Evolutionary conservation across 257 asterid species (phyloP).

Genomic region (Apocynum venetum): DNA sequence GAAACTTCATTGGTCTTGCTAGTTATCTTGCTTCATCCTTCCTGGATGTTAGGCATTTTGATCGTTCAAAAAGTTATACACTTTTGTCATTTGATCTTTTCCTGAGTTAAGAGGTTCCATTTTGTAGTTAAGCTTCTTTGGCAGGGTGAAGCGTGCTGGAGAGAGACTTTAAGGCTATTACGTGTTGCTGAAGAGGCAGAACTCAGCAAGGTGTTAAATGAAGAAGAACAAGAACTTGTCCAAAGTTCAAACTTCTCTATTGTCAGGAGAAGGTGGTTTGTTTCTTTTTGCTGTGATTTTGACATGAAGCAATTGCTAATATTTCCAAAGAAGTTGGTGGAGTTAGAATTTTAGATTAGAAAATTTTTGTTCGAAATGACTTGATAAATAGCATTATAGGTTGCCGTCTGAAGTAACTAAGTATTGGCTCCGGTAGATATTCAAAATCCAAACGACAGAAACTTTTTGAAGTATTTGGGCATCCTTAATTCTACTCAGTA

Average conservation of each 20-base stretch:
- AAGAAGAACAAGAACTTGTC: slow-evolving; percentile 23
- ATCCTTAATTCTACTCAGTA: not conserved
- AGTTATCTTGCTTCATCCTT: not conserved
- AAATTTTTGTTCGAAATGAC: not conserved
- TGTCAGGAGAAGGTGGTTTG: slow-evolving; percentile 66
- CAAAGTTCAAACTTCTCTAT: slow-evolving; percentile 33
- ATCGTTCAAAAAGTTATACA: not conserved
- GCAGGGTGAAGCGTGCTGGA: slow-evolving; percentile 89
- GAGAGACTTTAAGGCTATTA: slow-evolving; percentile 70
- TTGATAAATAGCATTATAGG: not conserved
- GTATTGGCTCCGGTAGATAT: not conserved
- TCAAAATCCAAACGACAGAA: not conserved
- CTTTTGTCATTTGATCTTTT: not conserved
- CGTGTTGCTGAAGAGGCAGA: slow-evolving; percentile 62
- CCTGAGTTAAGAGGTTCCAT: slow-evolving; percentile 13
- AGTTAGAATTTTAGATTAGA: not conserved
- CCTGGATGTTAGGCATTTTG: not conserved
- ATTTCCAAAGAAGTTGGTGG: not conserved
- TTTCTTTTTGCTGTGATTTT: slow-evolving; percentile 7
- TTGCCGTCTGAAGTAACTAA: not conserved
- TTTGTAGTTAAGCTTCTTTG: slow-evolving; percentile 87
- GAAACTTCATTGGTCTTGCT: slow-evolving; percentile 9
- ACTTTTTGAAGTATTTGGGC: not conserved
- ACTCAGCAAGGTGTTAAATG: slow-evolving; percentile 22
- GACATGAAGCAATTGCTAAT: not conserved